Conservation (phyloP, 2,329 filamentous ascomycete genomes). For the Aspergillus ruber region DNA sequence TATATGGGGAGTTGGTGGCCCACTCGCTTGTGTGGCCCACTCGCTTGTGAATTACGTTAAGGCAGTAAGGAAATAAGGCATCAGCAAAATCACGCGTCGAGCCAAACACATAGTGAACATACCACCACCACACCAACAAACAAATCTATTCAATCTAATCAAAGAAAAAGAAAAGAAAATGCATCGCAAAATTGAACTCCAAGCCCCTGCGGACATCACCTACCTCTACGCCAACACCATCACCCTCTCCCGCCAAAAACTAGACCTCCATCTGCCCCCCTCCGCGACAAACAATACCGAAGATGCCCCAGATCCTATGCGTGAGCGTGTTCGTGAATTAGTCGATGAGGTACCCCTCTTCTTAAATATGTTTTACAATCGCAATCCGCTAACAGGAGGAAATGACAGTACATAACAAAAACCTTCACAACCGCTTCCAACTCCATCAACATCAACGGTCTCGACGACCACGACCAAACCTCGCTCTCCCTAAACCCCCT, state of each 20-base stretch:
- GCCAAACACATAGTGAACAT: constrained; percentile 11
- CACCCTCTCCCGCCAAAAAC: constrained; percentile 40
- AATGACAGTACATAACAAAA: constrained; percentile 33
- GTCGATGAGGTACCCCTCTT: constrained; percentile 31
- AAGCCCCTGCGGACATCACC: constrained; percentile 43
- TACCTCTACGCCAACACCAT: constrained; percentile 44
- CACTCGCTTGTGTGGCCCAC: too few species aligned
- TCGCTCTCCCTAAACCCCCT: constrained; percentile 25
- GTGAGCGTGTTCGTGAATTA: constrained; percentile 36
- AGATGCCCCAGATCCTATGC: constrained; percentile 35
- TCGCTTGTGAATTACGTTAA: too few species aligned
- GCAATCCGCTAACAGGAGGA: background rate
- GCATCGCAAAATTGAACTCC: constrained; percentile 47
- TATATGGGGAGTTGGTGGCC: too few species aligned
- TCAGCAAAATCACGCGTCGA: background rate
- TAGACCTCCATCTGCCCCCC: constrained; percentile 44
- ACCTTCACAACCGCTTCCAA: constrained; percentile 39
- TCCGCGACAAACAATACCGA: constrained; percentile 31
- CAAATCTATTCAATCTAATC: background rate
- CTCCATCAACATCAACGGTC: constrained; percentile 44
- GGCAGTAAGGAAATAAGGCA: background rate
- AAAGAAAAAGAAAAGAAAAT: background rate
- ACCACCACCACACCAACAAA: constrained; percentile 3
- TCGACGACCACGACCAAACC: constrained; percentile 25
- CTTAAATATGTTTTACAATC: background rate